Percentiles rank a stretch among this genome's conserved stretches.
phyloP scores from a whole-genome alignment of 345 rosid genomes.

The Lumnitzera racemosa region DNA sequence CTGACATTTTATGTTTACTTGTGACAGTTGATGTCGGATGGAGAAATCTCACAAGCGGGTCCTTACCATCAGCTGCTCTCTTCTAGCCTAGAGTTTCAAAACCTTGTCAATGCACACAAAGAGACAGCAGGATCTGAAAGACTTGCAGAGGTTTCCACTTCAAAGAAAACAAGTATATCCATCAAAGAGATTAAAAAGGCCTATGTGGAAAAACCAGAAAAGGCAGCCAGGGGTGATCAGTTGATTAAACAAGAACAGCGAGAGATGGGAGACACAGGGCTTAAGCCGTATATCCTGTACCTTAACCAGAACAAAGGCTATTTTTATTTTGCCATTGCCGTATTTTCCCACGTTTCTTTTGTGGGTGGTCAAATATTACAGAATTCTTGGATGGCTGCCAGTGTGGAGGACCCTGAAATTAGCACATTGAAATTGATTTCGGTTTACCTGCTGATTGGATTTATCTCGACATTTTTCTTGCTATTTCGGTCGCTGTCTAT shows the following conservation, averaged over 20 bases:
- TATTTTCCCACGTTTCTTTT: slow-evolving; percentile 36
- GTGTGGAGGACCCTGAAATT: slow-evolving; percentile 54
- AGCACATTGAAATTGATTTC: slow-evolving; percentile 42
- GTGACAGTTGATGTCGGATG: slow-evolving; percentile 80
- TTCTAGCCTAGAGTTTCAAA: slow-evolving; percentile 64
- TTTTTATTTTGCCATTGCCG: slow-evolving; percentile 49
- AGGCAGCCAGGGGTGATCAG: slow-evolving; percentile 48
- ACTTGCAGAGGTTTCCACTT: slow-evolving; percentile 31
- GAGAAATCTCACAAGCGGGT: slow-evolving; percentile 66
- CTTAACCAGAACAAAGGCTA: slow-evolving; percentile 70
- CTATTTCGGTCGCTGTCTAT: slow-evolving; percentile 41
- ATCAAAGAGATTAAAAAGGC: slow-evolving; percentile 52
- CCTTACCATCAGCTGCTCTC: slow-evolving; percentile 60
- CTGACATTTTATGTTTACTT: slow-evolving; percentile 1
- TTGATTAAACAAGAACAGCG: slow-evolving; percentile 78
- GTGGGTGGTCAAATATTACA: slow-evolving; percentile 53
- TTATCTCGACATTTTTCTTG: slow-evolving; percentile 36
- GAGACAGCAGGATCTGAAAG: slow-evolving; percentile 88
- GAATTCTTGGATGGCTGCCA: slow-evolving; percentile 76
- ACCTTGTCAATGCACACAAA: slow-evolving; percentile 86
- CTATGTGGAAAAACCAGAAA: slow-evolving; percentile 28
- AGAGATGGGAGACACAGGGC: slow-evolving; percentile 76
- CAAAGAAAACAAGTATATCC: slow-evolving; percentile 21
- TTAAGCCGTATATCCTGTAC: slow-evolving; percentile 66
- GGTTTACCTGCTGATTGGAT: slow-evolving; percentile 58